Conservation (phyloP, 2,329 filamentous ascomycete genomes). For the Sclerotinia borealis region DNA sequence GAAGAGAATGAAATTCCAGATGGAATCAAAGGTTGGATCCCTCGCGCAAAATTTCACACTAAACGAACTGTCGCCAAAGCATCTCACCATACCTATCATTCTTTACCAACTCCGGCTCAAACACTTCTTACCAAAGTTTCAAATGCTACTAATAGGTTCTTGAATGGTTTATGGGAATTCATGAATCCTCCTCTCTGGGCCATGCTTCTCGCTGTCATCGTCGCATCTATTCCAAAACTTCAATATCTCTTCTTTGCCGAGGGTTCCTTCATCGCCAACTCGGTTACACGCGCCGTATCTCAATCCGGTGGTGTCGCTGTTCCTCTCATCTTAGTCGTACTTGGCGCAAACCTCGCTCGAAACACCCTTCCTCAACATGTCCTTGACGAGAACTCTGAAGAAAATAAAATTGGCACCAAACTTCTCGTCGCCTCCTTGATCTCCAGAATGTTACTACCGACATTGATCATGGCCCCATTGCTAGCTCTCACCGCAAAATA, state of each 20-base stretch:
- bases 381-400: slow-evolving; percentile 60
- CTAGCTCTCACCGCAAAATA: slow-evolving; percentile 84
- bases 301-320: slow-evolving; percentile 90
- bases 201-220: slow-evolving; percentile 85
- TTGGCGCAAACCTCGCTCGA: slow-evolving; percentile 88
- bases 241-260: slow-evolving; percentile 83
- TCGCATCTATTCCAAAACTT: slow-evolving; percentile 78
- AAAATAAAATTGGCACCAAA: slow-evolving; percentile 61
- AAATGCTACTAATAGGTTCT: slow-evolving; percentile 43
- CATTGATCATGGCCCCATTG: slow-evolving; percentile 84
- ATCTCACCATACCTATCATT: slow-evolving; percentile 35
- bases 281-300: slow-evolving; percentile 77
- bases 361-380: slow-evolving; percentile 70
- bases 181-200: slow-evolving; percentile 99
- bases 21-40: slow-evolving; percentile 39
- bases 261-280: slow-evolving; percentile 87
- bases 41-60: slow-evolving; percentile 34
- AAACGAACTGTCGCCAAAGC: slow-evolving; percentile 21
- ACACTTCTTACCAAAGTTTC: slow-evolving; percentile 40
- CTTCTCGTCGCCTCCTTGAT: slow-evolving; percentile 81
- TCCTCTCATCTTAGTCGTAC: slow-evolving; percentile 87
- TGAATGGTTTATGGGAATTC: slow-evolving; percentile 74
- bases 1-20: slow-evolving; percentile 33
- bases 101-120: slow-evolving; percentile 48
- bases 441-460: slow-evolving; percentile 88